phyloP scores from a whole-genome alignment of 1,284 basidiomycete genomes.

The Trametes pubescens region DNA sequence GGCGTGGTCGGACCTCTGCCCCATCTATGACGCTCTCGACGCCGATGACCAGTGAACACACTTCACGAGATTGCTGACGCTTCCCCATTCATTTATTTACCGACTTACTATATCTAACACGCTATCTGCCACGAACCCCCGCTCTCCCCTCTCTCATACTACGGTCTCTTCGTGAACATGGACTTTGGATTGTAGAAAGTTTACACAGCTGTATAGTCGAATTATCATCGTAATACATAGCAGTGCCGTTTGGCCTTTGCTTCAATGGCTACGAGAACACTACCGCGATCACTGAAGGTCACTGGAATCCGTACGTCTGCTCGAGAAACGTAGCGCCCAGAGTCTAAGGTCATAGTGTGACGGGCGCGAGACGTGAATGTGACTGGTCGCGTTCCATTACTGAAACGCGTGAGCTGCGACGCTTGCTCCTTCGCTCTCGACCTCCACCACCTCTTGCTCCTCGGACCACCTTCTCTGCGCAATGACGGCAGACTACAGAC shows the following conservation, averaged over 20 bases:
- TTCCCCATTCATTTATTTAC: background rate
- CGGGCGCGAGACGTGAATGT: slow-evolving; percentile 25
- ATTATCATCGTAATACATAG: background rate
- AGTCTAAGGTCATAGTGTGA: slow-evolving; percentile 12
- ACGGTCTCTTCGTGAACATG: slow-evolving; percentile 16
- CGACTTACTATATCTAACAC: background rate
- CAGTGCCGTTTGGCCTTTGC: background rate
- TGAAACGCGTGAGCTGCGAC: slow-evolving; percentile 6
- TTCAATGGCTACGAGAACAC: no score
- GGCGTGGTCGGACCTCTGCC: slow-evolving; percentile 35
- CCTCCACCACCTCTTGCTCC: slow-evolving; percentile 1
- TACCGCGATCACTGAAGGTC: no score
- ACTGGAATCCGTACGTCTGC: no score
- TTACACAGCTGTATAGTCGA: slow-evolving; percentile 5
- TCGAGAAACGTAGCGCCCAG: no score
- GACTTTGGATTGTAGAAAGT: slow-evolving; percentile 4
- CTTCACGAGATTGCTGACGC: background rate
- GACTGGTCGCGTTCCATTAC: slow-evolving; percentile 28
- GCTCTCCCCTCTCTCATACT: background rate
- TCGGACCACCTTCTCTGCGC: background rate
- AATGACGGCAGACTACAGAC: slow-evolving; percentile 61
- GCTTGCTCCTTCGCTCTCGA: background rate
- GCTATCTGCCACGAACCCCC: background rate
- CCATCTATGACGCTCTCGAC: slow-evolving; percentile 29
- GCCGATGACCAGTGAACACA: slow-evolving; percentile 24